Percentiles rank a stretch among this genome's conserved stretches.
Evolutionary conservation across 306 rosid genomes (phyloP).

Genomic region (Quercus glauca): DNA sequence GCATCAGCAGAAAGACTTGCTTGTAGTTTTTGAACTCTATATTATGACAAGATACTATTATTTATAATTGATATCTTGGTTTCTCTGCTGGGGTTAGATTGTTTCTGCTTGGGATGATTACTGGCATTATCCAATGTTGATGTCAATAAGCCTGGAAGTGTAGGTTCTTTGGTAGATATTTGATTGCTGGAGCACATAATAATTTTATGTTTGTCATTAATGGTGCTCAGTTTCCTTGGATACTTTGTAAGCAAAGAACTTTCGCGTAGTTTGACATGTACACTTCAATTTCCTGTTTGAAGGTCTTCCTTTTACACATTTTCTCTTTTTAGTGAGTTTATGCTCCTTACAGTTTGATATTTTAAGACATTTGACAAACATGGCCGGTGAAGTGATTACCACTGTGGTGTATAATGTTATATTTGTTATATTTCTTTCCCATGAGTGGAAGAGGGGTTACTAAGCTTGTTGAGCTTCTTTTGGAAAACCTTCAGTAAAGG

Average conservation of each 20-base stretch:
- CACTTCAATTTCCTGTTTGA: background rate
- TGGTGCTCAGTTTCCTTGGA: background rate
- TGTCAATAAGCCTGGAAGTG: background rate
- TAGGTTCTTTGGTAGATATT: background rate
- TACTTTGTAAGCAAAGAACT: background rate
- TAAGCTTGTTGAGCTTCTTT: background rate
- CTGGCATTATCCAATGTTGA: background rate
- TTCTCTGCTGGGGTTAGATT: background rate
- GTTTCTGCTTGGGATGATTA: background rate
- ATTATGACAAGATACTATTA: background rate
- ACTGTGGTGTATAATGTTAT: background rate
- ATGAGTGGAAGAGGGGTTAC: background rate
- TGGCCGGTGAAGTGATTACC: background rate
- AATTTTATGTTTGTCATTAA: background rate
- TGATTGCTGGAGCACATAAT: background rate
- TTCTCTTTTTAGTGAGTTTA: background rate
- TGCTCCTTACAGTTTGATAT: background rate
- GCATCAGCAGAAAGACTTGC: conserved; percentile 1
- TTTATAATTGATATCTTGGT: conserved; percentile 1
- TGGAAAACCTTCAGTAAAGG: background rate
- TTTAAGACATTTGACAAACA: background rate
- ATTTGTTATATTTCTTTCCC: background rate
- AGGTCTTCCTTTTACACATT: background rate
- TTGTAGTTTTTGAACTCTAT: conserved; percentile 7
- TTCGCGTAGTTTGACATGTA: background rate